Conservation (phyloP, 192 early-diverging fungal genomes). For the Backusella parvicylindrica region DNA sequence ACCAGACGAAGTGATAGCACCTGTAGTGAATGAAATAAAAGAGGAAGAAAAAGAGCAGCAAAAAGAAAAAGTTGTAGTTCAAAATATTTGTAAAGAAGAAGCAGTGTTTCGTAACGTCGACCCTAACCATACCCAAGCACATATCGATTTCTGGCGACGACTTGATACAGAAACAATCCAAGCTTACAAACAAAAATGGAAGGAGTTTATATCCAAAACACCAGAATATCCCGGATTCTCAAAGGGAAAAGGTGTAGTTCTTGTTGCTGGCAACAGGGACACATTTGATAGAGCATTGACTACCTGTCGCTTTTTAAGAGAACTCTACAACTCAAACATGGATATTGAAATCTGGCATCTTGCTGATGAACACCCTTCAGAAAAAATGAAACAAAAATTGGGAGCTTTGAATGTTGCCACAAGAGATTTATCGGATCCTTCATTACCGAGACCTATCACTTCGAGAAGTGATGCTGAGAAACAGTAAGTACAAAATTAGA, state of each 20-base stretch:
- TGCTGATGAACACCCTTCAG: slow-evolving; percentile 11
- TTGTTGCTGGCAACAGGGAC: slow-evolving; percentile 29
- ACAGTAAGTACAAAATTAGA: slow-evolving; percentile 18
- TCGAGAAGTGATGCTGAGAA: slow-evolving; percentile 19
- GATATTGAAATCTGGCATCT: slow-evolving; percentile 31
- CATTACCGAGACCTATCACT: slow-evolving; percentile 16
- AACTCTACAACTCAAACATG: slow-evolving; percentile 9
- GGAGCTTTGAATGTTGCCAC: background rate
- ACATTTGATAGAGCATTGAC: slow-evolving; percentile 20
- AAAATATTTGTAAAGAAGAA: background rate
- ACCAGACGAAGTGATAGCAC: background rate
- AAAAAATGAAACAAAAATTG: background rate
- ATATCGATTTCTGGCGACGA: slow-evolving; percentile 19
- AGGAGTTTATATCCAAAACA: slow-evolving; percentile 1
- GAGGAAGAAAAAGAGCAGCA: background rate
- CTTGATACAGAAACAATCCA: background rate
- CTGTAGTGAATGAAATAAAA: too few species aligned
- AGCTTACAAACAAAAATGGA: slow-evolving; percentile 17
- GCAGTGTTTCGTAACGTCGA: slow-evolving; percentile 21
- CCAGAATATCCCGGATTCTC: background rate
- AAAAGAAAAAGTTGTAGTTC: background rate
- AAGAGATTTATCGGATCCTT: slow-evolving; percentile 14
- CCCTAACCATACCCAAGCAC: slow-evolving; percentile 20
- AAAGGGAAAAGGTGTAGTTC: slow-evolving; percentile 19
- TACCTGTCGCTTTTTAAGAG: slow-evolving; percentile 5